Evolutionary conservation across 192 early-diverging fungal genomes (phyloP), one percentile per base, ranked within the genome.

Genomic region (Oehlia diaphana): DNA sequence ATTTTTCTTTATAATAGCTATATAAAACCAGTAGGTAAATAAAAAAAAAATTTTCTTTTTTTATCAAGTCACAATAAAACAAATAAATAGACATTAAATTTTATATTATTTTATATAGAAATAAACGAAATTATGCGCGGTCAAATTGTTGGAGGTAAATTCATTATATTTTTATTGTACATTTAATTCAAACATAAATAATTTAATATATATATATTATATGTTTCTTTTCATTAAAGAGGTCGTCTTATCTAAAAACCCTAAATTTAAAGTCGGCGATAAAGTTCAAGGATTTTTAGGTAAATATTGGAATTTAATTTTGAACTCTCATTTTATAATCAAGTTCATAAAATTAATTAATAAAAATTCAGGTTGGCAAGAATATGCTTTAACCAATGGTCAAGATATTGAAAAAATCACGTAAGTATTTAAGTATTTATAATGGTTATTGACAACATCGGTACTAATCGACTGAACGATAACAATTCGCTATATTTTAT

Each of bases 71-170:
- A 31, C 2, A 37, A 37, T n/a, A 19, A 49, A 4, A 37, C 39
- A 39, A 31, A 35, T 4, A 28, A 42, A 0, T 61, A 13, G n/a
- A 37, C 35, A 37, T 37, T 37, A 4, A 13, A 23, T 37, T 62
- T 28, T 33, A 33, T 47, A 13, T 61, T 31, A 26, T 50, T 21
- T 68, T 50, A 67, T 31, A 23, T 74, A 87, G 85, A n/a, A 81
- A 88, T 76, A 82, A 82, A 85, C 28, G 84, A 82, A 53, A 75
- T 88, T 3, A 88, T 88, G 87, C 82, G 87, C 31, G 72, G 84
- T 42, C 21, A 79, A 9, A 76, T 82, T 79, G 65, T 87, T 14
- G 79, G 64, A 6, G 77, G 77, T 78, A 67, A 16, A 3, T 61
- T 23, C 61, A n/a, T 31, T 44, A 42, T 5, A n/a, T 2, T 5